Conservation (phyloP, 1,284 basidiomycete genomes). For the Fomitopsis betulina region DNA sequence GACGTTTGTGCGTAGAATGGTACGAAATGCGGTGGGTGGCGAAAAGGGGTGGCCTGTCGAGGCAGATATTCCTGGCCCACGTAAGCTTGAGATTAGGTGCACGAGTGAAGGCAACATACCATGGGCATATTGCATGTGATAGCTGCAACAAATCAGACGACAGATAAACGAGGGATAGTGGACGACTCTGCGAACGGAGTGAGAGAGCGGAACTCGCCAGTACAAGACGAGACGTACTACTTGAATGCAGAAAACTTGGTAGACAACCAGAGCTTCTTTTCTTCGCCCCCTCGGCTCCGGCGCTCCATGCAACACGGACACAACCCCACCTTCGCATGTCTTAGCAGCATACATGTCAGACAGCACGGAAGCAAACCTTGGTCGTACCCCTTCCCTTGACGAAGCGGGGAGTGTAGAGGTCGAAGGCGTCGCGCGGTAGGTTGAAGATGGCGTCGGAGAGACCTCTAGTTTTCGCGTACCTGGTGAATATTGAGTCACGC, state of each 20-base stretch:
- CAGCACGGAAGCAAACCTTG: constrained; percentile 34
- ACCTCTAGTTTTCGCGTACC: constrained; percentile 9
- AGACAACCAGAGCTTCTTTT: constrained; percentile 61
- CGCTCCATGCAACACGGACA: constrained; percentile 75
- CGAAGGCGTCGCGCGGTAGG: constrained; percentile 47
- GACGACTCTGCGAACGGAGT: constrained; percentile 15
- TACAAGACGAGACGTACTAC: constrained; percentile 41
- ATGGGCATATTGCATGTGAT: constrained; percentile 77
- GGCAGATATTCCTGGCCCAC: constrained; percentile 54
- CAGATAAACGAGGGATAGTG: background rate
- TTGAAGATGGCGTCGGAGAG: constrained; percentile 52
- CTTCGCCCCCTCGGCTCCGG: constrained; percentile 56
- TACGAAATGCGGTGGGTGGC: constrained; percentile 64
- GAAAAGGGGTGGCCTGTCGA: constrained; percentile 64
- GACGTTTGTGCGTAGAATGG: constrained; percentile 36
- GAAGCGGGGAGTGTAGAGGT: constrained; percentile 77
- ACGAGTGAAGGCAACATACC: constrained; percentile 36
- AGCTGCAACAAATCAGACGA: constrained; percentile 34
- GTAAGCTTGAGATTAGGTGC: background rate
- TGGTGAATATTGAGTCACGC: background rate
- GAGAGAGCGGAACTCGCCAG: background rate
- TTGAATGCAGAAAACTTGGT: constrained; percentile 82
- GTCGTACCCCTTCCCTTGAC: constrained; percentile 63
- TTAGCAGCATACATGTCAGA: background rate
- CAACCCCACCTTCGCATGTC: constrained; percentile 43